Base-by-base conservation (phyloP, 495 filamentous ascomycete genomes). In the Venustampulla echinocandica region DNA sequence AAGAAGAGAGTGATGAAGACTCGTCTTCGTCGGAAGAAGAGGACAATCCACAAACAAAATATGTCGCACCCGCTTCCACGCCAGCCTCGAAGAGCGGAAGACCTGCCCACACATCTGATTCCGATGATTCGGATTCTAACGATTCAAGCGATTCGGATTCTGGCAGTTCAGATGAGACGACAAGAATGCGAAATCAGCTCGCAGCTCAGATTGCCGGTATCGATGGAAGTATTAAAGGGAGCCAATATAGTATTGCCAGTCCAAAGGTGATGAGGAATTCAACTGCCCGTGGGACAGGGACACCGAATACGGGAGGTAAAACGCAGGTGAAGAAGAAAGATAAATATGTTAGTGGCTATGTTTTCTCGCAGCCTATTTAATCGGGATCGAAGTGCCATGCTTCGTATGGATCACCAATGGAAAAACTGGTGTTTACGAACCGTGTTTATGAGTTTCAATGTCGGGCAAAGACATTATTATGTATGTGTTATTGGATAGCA, bases 281-380 rank as follows among this genome's bases (percentile, higher is more conserved):
- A n/a, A n/a, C n/a, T n/a, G n/a, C n/a, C n/a, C n/a, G n/a, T n/a
- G n/a, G n/a, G n/a, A n/a, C n/a, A n/a, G n/a, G n/a, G n/a, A n/a
- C n/a, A n/a, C n/a, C n/a, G n/a, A n/a, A n/a, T n/a, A n/a, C n/a
- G n/a, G n/a, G n/a, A n/a, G n/a, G n/a, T n/a, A 50, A 42, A 24
- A 25, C n/a, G 13, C 23, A n/a, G 10, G 25, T 35, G 36, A 44
- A 49, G 45, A 49, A 49, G 33, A 25, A 36, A 14, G 46, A 49
- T 19, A 46, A 49, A 34, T 50, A 46, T 24, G n/a, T 37, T 10
- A 42, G 1, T 25, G 51, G 51, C 13, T 46, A 49, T 14, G 19
- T 23, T 4, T 50, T 50, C 23, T 32, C 22, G n/a, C 11, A 21
- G 24, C 45, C 45, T 46, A 27, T 24, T 4, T 46, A 23, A 46